Conservation (phyloP, 495 filamentous ascomycete species). For the Penicillium diatomitis region DNA sequence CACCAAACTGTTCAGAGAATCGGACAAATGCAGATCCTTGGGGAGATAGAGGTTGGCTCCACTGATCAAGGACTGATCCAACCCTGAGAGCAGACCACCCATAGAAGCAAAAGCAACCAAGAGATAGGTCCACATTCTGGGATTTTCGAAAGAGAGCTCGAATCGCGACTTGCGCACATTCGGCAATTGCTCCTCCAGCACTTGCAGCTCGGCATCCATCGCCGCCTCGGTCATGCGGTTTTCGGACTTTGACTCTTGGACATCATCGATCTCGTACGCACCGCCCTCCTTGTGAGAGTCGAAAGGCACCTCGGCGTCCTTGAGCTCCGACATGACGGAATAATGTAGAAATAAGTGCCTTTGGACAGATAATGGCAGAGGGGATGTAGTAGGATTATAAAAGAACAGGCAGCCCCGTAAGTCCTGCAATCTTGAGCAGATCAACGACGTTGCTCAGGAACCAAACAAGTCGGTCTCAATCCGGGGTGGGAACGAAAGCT, state of each 20-base stretch:
- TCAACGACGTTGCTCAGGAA: not conserved
- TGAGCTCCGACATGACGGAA: slow-evolving; percentile 20
- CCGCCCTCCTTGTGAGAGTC: slow-evolving; percentile 20
- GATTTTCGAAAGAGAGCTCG: slow-evolving; percentile 26
- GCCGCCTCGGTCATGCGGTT: slow-evolving; percentile 22
- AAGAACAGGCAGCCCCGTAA: too few species aligned
- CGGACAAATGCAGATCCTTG: slow-evolving; percentile 31
- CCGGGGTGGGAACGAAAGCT: not conserved
- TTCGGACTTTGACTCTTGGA: slow-evolving; percentile 17
- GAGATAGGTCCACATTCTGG: slow-evolving; percentile 45
- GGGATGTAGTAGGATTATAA: too few species aligned
- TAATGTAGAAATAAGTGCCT: not conserved
- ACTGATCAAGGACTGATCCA: slow-evolving; percentile 52
- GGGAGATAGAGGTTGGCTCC: slow-evolving; percentile 53
- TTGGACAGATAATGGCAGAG: not conserved
- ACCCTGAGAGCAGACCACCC: slow-evolving; percentile 52
- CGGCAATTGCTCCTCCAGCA: slow-evolving; percentile 24
- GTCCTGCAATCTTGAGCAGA: not conserved
- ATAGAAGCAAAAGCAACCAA: slow-evolving; percentile 56
- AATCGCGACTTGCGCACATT: slow-evolving; percentile 21
- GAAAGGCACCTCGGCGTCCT: slow-evolving; percentile 23
- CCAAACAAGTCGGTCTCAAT: not conserved
- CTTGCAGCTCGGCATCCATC: slow-evolving; percentile 28
- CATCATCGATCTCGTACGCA: slow-evolving; percentile 20
- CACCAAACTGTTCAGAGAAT: slow-evolving; percentile 42